Base-by-base conservation (phyloP, 2,329 filamentous ascomycete species). In the Ascochyta fabae region DNA sequence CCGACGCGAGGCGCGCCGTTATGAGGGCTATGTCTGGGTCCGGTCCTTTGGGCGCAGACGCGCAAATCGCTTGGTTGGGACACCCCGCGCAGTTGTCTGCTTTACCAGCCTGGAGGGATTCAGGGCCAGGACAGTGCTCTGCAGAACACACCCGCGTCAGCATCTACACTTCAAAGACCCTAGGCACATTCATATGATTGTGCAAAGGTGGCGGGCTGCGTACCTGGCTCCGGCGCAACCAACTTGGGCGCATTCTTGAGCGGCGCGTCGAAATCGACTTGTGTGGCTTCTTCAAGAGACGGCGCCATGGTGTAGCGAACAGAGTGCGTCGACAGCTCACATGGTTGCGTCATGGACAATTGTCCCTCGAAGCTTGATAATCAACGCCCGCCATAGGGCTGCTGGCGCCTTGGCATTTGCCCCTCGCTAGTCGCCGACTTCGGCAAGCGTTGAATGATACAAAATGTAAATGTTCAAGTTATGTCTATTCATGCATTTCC, bases 31-130 rank as follows among this genome's bases (percentile, higher is more conserved):
- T 91, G 75, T 99, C 95, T 0, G 94, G 94, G 74, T 99, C 95
- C 2, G 95, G 94, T 0, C 94, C 95, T 77, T 97, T 97, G 22
- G 94, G 93, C 1, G 93, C 90, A 1, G 93, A 91, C 16, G 94
- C 93, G 80, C 95, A 99, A 68, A 99, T 96, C 43, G 87, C 82
- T 79, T 99, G 93, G 80, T 99, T 99, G 1, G 95, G 95, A 72
- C 95, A 99, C 49, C 93, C 93, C 43, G 89, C 91, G 80, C 95
- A 99, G 39, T 92, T 92, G 77, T 96, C 93, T 53, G 81, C 83
- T 76, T 83, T 78, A 46, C 84, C 85, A 42, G 85, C 85, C 64
- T 85, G 79, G 62, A 91, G 82, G 13, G 89, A 92, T 71, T 94
- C 90, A 4, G 91, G 95, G 0, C 95, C 95, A 3, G 94, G 94